phyloP scores from a whole-genome alignment of 2,329 filamentous ascomycete genomes.

The Xylariaceae sp. region DNA sequence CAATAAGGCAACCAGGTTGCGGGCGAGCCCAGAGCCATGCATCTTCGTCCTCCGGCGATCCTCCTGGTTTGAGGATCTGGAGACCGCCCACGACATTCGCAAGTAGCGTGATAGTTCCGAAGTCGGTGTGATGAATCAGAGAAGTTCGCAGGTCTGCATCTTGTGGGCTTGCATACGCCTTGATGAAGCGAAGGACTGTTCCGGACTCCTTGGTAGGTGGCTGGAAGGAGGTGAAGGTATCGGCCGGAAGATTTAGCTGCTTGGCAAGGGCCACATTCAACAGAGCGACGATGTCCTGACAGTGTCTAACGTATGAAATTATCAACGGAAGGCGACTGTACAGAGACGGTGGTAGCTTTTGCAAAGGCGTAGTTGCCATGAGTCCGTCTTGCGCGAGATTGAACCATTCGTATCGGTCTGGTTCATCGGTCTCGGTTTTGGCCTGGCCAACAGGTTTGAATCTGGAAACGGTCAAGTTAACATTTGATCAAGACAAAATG shows the following conservation, averaged over 20 bases:
- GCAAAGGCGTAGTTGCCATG: conserved; percentile 20
- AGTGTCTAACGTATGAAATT: conserved; percentile 13
- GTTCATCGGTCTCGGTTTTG: conserved; percentile 22
- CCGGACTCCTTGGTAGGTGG: conserved; percentile 25
- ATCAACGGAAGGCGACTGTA: conserved; percentile 5
- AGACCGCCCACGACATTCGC: conserved; percentile 35
- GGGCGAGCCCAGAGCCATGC: conserved; percentile 25
- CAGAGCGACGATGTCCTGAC: conserved; percentile 15
- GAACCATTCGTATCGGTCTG: conserved; percentile 30
- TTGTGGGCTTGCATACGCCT: conserved; percentile 16
- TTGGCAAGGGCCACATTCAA: conserved; percentile 22
- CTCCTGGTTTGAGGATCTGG: conserved; percentile 31
- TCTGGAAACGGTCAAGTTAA: background rate
- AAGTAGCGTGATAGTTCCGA: conserved; percentile 35
- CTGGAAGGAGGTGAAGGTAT: conserved; percentile 25
- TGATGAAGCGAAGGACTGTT: conserved; percentile 23
- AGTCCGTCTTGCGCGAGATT: conserved; percentile 31
- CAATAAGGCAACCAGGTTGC: conserved; percentile 23
- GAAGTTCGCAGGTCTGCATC: conserved; percentile 20
- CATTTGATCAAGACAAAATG: background rate
- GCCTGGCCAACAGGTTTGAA: conserved; percentile 16
- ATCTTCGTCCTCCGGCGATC: conserved; percentile 7
- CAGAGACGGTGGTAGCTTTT: conserved; percentile 10
- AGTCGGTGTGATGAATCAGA: conserved; percentile 34
- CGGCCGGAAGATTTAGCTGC: conserved; percentile 23